Base-by-base conservation (phyloP, 2,329 filamentous ascomycete species). In the Fusarium paranaense region DNA sequence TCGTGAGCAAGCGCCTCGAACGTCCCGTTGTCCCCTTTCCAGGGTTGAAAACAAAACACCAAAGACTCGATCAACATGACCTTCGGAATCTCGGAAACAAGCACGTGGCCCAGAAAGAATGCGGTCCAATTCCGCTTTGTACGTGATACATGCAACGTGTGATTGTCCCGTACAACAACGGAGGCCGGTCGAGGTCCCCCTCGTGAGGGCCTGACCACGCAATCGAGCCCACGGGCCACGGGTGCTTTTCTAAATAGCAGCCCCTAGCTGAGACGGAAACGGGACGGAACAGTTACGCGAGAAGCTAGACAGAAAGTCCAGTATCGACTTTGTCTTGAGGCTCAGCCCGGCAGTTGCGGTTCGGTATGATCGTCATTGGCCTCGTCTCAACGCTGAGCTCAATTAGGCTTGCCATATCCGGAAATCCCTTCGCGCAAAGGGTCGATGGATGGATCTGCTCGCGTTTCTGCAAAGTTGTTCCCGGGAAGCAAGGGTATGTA, bases 341-440 rank as follows among this genome's bases (percentile, higher is more conserved):
- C 33, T 70, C 65, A 32, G 47, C 3, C 47, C 47, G 65, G 64
- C 69, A 65, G 40, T 69, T 72, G 40, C 33, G 50, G 50, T 50
- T 62, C 32, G 60, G 25, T 62, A 37, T 52, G 30, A 69, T 62
- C 62, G 35, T n/a, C 62, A 30, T 69, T 50, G 33, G 33, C 22
- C 54, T 59, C 35, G 20, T 62, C 45, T 56, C 58, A 45, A 66
- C 33, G 47, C 35, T 56, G 47, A 59, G 35, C 54, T 20, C 9
- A 32, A 22, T 16, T 16, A 35, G 30, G 40, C 59, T 50, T 57
- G 22, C 30, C 52, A 25, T 40, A 58, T 47, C 32, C 40, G 50
- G 52, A 38, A 58, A 40, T 47, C 50, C 38, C 32, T 60, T 59
- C 32, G 50, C 30, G 16, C 25, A 50, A 60, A 67, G 35, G 62